Conservation (phyloP, 169 alveolate genomes). For the Perkinsus chesapeaki region DNA sequence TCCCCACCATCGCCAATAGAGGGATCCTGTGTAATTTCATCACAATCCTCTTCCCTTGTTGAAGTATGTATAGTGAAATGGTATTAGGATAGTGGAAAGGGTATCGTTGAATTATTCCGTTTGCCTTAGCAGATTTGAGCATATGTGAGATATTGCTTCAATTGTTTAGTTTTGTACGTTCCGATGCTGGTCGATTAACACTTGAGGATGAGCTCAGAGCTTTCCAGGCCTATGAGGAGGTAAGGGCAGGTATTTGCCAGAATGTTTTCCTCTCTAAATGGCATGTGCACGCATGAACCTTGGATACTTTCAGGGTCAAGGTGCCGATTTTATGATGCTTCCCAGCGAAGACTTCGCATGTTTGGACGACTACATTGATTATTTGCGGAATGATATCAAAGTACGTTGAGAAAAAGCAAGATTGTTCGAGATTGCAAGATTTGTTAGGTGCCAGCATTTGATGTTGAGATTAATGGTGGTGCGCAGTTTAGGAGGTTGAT, state of each 20-base stretch:
- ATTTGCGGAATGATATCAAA: not conserved
- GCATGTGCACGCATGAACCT: not conserved
- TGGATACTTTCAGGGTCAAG: not conserved
- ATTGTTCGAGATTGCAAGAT: not conserved
- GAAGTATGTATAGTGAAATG: too few species aligned
- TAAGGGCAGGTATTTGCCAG: not conserved
- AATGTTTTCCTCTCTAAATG: not conserved
- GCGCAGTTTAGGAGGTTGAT: conserved; percentile 38
- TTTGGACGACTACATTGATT: conserved; percentile 29
- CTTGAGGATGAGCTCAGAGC: not conserved
- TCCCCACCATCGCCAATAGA: too few species aligned
- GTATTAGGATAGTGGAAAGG: too few species aligned
- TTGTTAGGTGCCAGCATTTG: not conserved
- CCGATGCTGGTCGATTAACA: not conserved
- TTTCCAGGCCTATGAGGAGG: not conserved
- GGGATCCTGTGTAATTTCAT: too few species aligned
- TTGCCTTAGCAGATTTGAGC: too few species aligned
- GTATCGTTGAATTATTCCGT: too few species aligned
- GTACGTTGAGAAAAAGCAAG: not conserved
- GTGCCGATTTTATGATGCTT: not conserved
- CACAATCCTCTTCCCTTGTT: too few species aligned
- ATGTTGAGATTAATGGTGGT: conserved; percentile 35
- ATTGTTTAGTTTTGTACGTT: not conserved
- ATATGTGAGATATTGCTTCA: not conserved
- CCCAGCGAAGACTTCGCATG: not conserved